These are phyloP conservation scores for Rhodotorula babjevae DNA, from an alignment of 768 basidiomycete species.

Conservation along the genomic window DNA sequence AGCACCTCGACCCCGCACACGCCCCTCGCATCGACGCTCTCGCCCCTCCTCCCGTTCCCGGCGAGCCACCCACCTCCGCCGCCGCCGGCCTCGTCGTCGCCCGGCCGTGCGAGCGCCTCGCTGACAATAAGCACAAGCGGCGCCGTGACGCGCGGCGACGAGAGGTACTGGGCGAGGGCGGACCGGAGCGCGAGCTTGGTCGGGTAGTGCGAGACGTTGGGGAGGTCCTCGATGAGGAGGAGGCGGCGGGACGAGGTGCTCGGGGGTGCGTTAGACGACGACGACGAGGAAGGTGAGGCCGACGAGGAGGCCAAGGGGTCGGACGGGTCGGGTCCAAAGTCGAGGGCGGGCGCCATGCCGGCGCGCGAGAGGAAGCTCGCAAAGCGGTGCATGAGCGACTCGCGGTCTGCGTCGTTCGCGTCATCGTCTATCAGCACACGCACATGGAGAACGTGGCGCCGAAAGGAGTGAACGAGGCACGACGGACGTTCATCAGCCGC, in stretches of 20 bases:
- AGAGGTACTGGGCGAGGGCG: slow-evolving; percentile 53
- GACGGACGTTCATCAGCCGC: slow-evolving; percentile 1
- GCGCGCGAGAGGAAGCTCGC: slow-evolving; percentile 52
- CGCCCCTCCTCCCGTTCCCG: slow-evolving; percentile 52
- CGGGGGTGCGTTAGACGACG: too few relatives aligned
- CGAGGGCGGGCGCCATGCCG: slow-evolving; percentile 63
- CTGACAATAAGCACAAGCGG: slow-evolving; percentile 80
- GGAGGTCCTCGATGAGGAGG: slow-evolving; percentile 53
- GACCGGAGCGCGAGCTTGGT: slow-evolving; percentile 67
- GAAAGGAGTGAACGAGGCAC: too few relatives aligned
- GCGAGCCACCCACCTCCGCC: slow-evolving; percentile 51
- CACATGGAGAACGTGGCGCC: too few relatives aligned
- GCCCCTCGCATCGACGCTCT: slow-evolving; percentile 63
- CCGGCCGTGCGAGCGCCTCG: slow-evolving; percentile 64
- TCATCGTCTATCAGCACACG: too few relatives aligned
- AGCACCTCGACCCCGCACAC: slow-evolving; percentile 67
- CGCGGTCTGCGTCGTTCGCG: slow-evolving; percentile 7
- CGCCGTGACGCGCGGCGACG: slow-evolving; percentile 45
- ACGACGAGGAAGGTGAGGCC: slow-evolving; percentile 4
- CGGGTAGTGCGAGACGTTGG: slow-evolving; percentile 75
- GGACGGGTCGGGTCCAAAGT: slow-evolving; percentile 23
- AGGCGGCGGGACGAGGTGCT: slow-evolving; percentile 10
- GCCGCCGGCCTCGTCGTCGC: slow-evolving; percentile 36
- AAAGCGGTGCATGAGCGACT: slow-evolving; percentile 37
- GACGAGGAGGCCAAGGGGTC: neutral